Percentiles rank a stretch among this genome's conserved stretches.
Evolutionary conservation across 1,284 basidiomycete species (phyloP).

Genomic region (Puccinia horiana): DNA sequence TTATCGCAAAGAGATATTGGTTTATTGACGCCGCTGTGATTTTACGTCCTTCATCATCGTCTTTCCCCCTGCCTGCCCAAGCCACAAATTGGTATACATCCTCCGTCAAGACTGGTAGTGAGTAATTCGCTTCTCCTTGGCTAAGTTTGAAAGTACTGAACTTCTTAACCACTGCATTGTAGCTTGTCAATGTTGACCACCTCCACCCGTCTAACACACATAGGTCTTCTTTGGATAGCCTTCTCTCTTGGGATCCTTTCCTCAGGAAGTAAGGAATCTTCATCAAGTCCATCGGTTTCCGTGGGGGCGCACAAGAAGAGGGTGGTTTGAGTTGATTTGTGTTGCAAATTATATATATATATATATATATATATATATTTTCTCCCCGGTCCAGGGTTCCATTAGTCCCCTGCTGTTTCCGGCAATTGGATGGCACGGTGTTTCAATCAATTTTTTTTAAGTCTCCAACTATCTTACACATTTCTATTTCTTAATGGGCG

Average conservation of each 20-base stretch:
- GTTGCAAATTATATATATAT: neutral
- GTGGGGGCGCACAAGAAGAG: too few species aligned
- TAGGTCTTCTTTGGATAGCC: neutral
- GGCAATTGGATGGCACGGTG: too few species aligned
- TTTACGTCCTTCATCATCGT: neutral
- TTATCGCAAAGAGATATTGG: conserved; percentile 1
- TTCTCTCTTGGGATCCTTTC: neutral
- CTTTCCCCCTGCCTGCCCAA: neutral
- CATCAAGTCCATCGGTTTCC: neutral
- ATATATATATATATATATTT: too few species aligned
- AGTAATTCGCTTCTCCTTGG: neutral
- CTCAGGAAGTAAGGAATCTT: neutral
- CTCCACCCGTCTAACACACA: conserved; percentile 5
- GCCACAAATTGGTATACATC: neutral
- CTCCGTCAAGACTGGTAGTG: neutral
- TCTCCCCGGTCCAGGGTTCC: too few species aligned
- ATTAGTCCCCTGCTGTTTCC: too few species aligned
- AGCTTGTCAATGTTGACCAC: neutral
- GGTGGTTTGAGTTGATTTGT: neutral
- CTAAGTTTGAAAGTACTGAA: neutral
- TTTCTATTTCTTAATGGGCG: too few species aligned
- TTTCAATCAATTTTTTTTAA: too few species aligned
- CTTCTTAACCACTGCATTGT: conserved; percentile 11
- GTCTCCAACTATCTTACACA: too few species aligned
- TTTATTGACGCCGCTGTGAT: neutral